Evolutionary conservation across 202 grass and related monocot species (phyloP).

Genomic region (Eragrostis tef): DNA sequence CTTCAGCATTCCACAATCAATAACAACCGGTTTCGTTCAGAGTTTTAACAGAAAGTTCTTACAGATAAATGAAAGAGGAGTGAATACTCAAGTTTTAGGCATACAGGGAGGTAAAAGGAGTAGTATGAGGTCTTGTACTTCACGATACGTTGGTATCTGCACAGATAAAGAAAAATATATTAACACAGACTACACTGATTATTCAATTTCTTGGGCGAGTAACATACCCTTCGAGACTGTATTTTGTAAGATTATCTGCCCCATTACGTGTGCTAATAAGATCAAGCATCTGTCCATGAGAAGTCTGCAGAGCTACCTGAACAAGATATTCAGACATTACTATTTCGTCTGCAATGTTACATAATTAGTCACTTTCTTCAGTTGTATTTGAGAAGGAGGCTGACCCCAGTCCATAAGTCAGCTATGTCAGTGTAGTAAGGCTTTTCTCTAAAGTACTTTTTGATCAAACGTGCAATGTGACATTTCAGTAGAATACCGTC

Average conservation of each 20-base stretch:
- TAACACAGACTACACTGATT: background rate
- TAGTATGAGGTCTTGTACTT: constrained; percentile 72
- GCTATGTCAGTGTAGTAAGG: constrained; percentile 51
- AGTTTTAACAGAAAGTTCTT: background rate
- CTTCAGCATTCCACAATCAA: background rate
- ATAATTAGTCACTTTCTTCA: background rate
- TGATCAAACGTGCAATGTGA: constrained; percentile 49
- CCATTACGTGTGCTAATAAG: constrained; percentile 57
- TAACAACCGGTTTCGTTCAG: background rate
- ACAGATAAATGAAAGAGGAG: background rate
- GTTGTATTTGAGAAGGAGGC: background rate
- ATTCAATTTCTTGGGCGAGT: background rate
- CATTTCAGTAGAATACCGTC: constrained; percentile 67
- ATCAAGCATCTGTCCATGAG: constrained; percentile 67
- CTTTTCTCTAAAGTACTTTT: constrained; percentile 65
- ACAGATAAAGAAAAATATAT: constrained; percentile 3
- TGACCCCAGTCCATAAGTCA: constrained; percentile 58
- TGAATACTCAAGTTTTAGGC: background rate
- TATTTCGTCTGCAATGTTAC: background rate
- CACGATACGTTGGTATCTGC: constrained; percentile 62
- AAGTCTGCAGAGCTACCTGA: constrained; percentile 60
- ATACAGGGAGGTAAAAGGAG: constrained; percentile 71
- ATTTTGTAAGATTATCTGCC: constrained; percentile 53
- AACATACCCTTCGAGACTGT: constrained; percentile 51
- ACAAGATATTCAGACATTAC: constrained; percentile 15